Conservation (phyloP, 768 basidiomycete genomes). For the Daedalea quercina region DNA sequence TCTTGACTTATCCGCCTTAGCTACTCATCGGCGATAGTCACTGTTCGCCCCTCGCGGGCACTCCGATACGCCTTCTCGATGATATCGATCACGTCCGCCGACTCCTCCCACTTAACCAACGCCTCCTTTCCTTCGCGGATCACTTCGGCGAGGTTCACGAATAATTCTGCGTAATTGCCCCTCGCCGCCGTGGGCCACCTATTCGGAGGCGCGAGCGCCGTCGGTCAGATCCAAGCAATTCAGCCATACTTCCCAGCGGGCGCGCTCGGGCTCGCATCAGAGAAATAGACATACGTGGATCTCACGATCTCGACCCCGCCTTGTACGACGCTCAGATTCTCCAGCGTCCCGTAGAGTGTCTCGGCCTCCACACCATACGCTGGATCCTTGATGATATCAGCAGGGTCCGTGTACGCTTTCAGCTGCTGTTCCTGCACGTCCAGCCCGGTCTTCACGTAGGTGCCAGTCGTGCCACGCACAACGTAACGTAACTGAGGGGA, state of each 20-base stretch:
- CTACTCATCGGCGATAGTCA: slow-evolving; percentile 22
- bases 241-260: neutral
- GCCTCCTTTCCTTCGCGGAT: slow-evolving; percentile 38
- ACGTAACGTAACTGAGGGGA: slow-evolving; percentile 63
- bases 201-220: neutral
- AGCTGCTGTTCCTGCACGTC: slow-evolving; percentile 79
- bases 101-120: slow-evolving; percentile 66
- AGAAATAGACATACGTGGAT: slow-evolving; percentile 21
- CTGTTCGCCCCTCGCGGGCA: slow-evolving; percentile 49
- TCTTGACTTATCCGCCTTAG: no score
- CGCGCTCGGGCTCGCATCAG: no score
- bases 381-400: slow-evolving; percentile 33
- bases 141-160: slow-evolving; percentile 56
- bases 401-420: slow-evolving; percentile 43
- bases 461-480: slow-evolving; percentile 65
- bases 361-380: slow-evolving; percentile 59
- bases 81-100: slow-evolving; percentile 64
- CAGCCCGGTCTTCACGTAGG: slow-evolving; percentile 71
- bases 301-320: slow-evolving; percentile 33
- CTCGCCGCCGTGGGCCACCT: slow-evolving; percentile 59
- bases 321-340: slow-evolving; percentile 35
- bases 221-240: neutral
- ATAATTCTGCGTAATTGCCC: slow-evolving; percentile 56
- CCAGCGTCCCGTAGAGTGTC: slow-evolving; percentile 54
- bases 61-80: slow-evolving; percentile 70